Conservation (phyloP, 1,284 basidiomycete genomes). For the Leccinum fuscescens region DNA sequence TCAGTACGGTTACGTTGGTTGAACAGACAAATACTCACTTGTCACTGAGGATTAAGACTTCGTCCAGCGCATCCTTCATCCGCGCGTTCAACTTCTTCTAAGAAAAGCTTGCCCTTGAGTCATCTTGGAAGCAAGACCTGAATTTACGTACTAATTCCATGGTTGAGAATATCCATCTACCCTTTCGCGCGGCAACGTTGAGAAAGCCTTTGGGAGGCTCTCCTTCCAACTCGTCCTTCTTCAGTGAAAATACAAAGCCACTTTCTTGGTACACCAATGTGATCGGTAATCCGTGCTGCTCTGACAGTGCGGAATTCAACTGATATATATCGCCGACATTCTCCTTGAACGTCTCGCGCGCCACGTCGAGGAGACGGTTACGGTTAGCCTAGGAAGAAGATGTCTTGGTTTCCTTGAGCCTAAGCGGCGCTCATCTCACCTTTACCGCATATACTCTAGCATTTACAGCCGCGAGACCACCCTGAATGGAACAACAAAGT, state of each 20-base stretch:
- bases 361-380: constrained; percentile 86
- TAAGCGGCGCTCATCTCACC: neutral
- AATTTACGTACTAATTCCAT: constrained; percentile 66
- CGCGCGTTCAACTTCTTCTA: constrained; percentile 80
- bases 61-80: constrained; percentile 81
- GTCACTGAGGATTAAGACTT: constrained; percentile 79
- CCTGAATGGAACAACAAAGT: constrained; percentile 37
- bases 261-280: constrained; percentile 66
- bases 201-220: constrained; percentile 70
- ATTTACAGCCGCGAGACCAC: constrained; percentile 67
- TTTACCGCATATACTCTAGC: constrained; percentile 83
- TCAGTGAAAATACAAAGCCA: constrained; percentile 70
- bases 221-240: constrained; percentile 61
- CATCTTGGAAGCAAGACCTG: neutral
- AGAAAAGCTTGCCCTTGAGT: neutral
- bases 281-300: constrained; percentile 63
- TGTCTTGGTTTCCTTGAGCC: neutral
- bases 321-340: constrained; percentile 83
- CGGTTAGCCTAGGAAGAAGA: constrained; percentile 55
- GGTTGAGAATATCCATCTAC: constrained; percentile 72
- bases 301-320: constrained; percentile 55
- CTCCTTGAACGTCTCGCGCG: constrained; percentile 88
- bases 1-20: neutral
- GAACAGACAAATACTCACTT: constrained; percentile 40
- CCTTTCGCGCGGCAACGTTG: constrained; percentile 65